These are phyloP conservation scores for Starmerella floricola DNA, from an alignment of 805 yeast species.

Conservation along the genomic window DNA sequence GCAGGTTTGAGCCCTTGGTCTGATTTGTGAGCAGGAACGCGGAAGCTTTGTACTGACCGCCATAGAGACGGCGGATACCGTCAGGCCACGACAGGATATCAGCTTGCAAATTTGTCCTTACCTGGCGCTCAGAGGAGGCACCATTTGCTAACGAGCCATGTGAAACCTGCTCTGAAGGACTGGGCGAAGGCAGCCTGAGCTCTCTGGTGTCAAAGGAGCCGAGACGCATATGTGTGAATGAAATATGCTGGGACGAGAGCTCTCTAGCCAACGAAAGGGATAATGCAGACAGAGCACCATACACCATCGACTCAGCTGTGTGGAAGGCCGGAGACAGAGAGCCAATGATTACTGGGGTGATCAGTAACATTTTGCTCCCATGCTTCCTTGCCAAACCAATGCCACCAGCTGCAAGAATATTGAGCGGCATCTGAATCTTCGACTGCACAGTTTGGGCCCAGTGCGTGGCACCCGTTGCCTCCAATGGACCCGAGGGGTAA, in stretches of 20 bases:
- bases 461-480: constrained; percentile 38
- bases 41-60: constrained; percentile 27
- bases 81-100: constrained; percentile 36
- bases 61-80: constrained; percentile 29
- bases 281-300: constrained; percentile 34
- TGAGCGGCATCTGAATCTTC: constrained; percentile 38
- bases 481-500: constrained; percentile 58
- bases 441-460: constrained; percentile 41
- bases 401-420: constrained; percentile 44
- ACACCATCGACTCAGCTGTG: constrained; percentile 48
- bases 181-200: constrained; percentile 2
- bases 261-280: constrained; percentile 34
- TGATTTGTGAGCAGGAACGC: constrained; percentile 25
- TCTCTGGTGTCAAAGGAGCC: constrained; percentile 36
- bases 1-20: constrained; percentile 26
- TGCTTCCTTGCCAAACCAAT: constrained; percentile 42
- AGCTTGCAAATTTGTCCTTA: constrained; percentile 29
- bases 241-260: constrained; percentile 33
- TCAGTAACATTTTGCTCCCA: constrained; percentile 36
- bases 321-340: constrained; percentile 49
- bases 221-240: constrained; percentile 35
- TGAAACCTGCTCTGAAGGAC: constrained; percentile 6
- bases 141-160: constrained; percentile 7
- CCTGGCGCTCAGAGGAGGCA: constrained; percentile 22
- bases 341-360: constrained; percentile 47